These are phyloP conservation scores for Aegilops speltoides DNA, from an alignment of 176 grass and related monocot genomes.

Conservation along the genomic window DNA sequence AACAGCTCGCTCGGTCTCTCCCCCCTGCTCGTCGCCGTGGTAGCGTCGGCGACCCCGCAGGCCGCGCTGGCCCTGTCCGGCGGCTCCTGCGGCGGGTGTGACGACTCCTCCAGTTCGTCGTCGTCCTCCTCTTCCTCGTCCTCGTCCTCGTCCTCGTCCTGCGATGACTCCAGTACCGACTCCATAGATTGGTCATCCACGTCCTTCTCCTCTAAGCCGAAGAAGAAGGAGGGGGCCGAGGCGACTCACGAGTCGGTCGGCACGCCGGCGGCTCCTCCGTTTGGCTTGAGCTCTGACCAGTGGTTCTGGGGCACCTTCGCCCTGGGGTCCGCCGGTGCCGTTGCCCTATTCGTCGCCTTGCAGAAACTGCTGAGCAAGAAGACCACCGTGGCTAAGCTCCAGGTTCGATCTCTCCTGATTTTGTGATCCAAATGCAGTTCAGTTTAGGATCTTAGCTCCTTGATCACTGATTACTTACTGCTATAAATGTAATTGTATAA, in stretches of 20 bases:
- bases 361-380: background rate
- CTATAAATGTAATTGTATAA: background rate
- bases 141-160: background rate
- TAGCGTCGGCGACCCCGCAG: background rate
- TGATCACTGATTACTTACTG: background rate
- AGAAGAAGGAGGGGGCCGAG: background rate
- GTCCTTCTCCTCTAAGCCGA: background rate
- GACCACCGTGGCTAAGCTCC: slow-evolving; percentile 33
- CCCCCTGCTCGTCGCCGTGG: background rate
- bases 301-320: background rate
- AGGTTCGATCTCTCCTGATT: slow-evolving; percentile 11
- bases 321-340: background rate
- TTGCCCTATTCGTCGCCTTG: background rate
- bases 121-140: background rate
- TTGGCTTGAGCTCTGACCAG: background rate
- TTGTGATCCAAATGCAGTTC: background rate
- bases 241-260: slow-evolving; percentile 27
- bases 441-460: background rate
- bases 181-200: slow-evolving; percentile 13
- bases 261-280: background rate
- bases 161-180: background rate
- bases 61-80: slow-evolving; percentile 29
- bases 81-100: slow-evolving; percentile 26
- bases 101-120: background rate
- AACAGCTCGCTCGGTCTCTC: background rate